phyloP scores from a whole-genome alignment of 164 flowering plant genomes.

The Annona cherimola region DNA sequence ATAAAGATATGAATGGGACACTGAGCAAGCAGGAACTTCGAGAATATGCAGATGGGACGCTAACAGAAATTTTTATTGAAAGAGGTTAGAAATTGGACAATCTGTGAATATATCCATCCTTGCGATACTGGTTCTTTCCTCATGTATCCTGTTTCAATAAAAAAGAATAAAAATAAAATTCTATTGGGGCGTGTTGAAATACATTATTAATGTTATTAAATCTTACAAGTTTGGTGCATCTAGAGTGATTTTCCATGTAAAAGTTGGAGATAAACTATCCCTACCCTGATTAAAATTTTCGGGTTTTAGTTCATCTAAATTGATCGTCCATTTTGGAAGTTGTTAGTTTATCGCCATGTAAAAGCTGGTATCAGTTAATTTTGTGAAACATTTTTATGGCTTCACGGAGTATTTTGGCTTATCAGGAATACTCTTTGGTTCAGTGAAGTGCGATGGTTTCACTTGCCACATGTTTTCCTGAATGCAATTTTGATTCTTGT shows the following conservation, averaged over 20 bases:
- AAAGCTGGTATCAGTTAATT: too few species aligned
- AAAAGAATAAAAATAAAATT: too few species aligned
- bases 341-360: too few species aligned
- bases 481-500: background rate
- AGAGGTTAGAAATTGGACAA: constrained; percentile 46
- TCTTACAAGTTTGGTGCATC: too few species aligned
- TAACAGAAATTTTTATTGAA: constrained; percentile 89
- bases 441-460: background rate
- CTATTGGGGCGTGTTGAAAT: too few species aligned
- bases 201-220: too few species aligned
- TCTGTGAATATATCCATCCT: background rate
- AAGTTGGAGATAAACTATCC: background rate
- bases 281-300: background rate
- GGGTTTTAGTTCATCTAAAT: too few species aligned
- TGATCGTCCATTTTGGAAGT: too few species aligned
- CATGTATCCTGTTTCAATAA: too few species aligned
- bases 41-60: constrained; percentile 96
- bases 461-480: background rate
- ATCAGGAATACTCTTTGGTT: background rate
- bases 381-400: too few species aligned
- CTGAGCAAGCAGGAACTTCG: constrained; percentile 92
- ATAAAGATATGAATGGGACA: constrained; percentile 88
- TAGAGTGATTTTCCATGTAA: too few species aligned
- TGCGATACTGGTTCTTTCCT: background rate
- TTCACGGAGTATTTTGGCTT: too few species aligned